Evolutionary conservation across 2,329 filamentous ascomycete species (phyloP).

Genomic region (Cryphonectria carpinicola): DNA sequence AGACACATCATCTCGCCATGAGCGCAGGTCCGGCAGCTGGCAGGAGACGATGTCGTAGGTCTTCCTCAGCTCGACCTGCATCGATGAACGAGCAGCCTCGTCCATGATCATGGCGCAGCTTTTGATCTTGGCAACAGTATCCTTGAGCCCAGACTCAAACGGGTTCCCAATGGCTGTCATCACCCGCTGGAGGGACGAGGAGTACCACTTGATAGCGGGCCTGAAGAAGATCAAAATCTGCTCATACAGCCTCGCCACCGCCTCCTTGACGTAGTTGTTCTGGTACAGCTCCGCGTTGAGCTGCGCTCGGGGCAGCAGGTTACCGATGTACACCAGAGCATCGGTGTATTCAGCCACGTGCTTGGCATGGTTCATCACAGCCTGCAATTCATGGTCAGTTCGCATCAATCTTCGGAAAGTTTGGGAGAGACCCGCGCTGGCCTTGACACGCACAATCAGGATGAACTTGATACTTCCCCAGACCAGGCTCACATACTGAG

Average conservation of each 20-base stretch:
- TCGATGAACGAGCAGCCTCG: background rate
- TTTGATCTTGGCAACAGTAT: background rate
- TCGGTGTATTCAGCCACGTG: background rate
- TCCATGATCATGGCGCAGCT: background rate
- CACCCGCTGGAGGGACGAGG: background rate
- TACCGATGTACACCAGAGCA: background rate
- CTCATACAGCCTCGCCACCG: background rate
- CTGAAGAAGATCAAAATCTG: conserved; percentile 2
- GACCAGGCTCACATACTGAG: conserved; percentile 7
- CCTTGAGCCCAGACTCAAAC: conserved; percentile 2
- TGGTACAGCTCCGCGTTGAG: conserved; percentile 5
- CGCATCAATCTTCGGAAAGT: background rate
- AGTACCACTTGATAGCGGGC: conserved; percentile 10
- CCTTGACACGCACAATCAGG: background rate
- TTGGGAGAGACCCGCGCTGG: background rate
- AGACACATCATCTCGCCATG: background rate
- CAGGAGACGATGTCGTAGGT: background rate
- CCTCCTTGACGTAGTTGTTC: conserved; percentile 2
- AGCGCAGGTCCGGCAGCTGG: background rate
- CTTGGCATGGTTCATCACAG: conserved; percentile 9
- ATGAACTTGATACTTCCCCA: conserved; percentile 9
- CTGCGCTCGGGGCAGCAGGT: conserved; percentile 3
- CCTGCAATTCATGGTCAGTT: background rate
- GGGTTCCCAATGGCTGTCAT: background rate
- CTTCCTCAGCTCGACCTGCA: background rate